Evolutionary conservation across 257 asterid species (phyloP).

Genomic region (Avicennia marina): DNA sequence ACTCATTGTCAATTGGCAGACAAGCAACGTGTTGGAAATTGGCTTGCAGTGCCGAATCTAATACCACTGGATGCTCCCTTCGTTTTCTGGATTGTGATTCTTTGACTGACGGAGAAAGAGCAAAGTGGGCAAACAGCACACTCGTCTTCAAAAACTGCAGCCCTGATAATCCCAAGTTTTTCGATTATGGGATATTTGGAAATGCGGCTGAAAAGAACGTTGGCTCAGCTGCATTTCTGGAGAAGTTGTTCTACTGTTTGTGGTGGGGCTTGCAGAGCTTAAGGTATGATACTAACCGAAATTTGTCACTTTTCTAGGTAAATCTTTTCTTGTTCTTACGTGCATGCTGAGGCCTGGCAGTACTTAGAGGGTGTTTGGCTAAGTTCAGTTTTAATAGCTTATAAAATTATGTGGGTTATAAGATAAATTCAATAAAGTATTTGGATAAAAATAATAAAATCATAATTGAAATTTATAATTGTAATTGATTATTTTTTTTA

Average conservation of each 20-base stretch:
- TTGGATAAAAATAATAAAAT: too few species aligned
- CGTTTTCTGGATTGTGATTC: slow-evolving; percentile 66
- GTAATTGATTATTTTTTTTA: too few species aligned
- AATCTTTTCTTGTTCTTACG: background rate
- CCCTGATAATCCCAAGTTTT: slow-evolving; percentile 41
- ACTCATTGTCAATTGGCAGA: slow-evolving; percentile 61
- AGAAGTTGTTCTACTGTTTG: slow-evolving; percentile 80
- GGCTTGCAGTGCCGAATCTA: slow-evolving; percentile 54
- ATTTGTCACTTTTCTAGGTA: background rate
- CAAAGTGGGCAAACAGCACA: slow-evolving; percentile 49
- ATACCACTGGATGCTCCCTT: slow-evolving; percentile 41
- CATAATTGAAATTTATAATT: too few species aligned
- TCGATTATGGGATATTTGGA: slow-evolving; percentile 80
- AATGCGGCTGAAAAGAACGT: slow-evolving; percentile 69
- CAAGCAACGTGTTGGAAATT: slow-evolving; percentile 74
- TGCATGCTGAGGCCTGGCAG: too few species aligned
- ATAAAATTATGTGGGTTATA: too few species aligned
- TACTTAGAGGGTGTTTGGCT: too few species aligned
- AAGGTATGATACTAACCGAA: slow-evolving; percentile 40
- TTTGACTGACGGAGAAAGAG: slow-evolving; percentile 36
- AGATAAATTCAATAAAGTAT: too few species aligned
- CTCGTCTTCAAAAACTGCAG: slow-evolving; percentile 52
- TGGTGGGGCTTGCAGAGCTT: slow-evolving; percentile 98
- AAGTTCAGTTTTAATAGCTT: too few species aligned
- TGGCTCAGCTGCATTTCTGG: slow-evolving; percentile 63